Percentiles rank a stretch among this genome's conserved stretches.
phyloP scores from a whole-genome alignment of 2,329 filamentous ascomycete species.

The Penicillium capsulatum region DNA sequence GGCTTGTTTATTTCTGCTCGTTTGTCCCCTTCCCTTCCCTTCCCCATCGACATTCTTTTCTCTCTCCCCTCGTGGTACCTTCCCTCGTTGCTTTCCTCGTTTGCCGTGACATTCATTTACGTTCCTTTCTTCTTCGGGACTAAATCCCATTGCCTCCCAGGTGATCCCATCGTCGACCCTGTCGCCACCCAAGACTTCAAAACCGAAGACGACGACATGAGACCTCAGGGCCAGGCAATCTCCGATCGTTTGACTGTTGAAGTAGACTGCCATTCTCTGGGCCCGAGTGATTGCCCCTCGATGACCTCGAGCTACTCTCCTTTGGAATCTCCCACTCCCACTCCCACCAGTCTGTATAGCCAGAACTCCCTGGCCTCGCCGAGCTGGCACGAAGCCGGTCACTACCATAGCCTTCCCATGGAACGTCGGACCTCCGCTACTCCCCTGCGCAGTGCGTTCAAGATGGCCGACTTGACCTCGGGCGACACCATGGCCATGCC shows the following conservation, averaged over 20 bases:
- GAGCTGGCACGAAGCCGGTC: conserved; percentile 32
- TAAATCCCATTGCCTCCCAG: conserved; percentile 21
- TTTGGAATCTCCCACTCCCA: conserved; percentile 39
- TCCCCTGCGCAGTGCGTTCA: conserved; percentile 34
- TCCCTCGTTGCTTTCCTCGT: conserved; percentile 5
- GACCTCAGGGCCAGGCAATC: conserved; percentile 34
- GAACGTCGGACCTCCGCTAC: conserved; percentile 26
- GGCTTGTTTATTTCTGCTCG: conserved; percentile 42
- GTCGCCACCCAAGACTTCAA: conserved; percentile 26
- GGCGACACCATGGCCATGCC: conserved; percentile 31
- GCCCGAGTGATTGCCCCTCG: conserved; percentile 39
- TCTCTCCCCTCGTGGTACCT: conserved; percentile 16
- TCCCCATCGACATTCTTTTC: conserved; percentile 23
- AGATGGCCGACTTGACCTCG: conserved; percentile 34
- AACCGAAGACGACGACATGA: conserved; percentile 33
- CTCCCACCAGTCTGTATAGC: conserved; percentile 39
- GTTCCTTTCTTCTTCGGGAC: conserved; percentile 5
- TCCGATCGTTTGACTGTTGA: conserved; percentile 38
- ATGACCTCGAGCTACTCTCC: conserved; percentile 41
- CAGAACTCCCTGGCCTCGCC: conserved; percentile 37
- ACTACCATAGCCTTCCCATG: conserved; percentile 30
- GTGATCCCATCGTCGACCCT: conserved; percentile 28
- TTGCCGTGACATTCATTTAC: conserved; percentile 9
- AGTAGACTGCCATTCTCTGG: conserved; percentile 37
- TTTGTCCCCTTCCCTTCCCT: conserved; percentile 28